Percentiles rank a stretch among this genome's conserved stretches.
Conservation (phyloP, 1,139 yeast species). For the Chernovozyma aurita region DNA sequence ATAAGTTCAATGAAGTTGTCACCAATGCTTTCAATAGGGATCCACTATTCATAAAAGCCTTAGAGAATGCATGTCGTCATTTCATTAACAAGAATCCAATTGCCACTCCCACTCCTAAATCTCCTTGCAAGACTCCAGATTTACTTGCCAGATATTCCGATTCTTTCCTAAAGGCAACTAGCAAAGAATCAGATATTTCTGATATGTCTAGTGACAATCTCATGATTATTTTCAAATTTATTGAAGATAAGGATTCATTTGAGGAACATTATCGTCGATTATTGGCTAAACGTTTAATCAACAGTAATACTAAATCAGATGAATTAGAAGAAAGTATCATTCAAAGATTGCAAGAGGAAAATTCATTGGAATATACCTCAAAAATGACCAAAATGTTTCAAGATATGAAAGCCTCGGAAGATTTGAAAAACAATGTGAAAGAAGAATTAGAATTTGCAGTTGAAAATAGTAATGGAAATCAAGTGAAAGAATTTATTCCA, state of each 20-base stretch:
- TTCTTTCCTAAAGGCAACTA: slow-evolving; percentile 69
- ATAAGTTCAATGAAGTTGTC: slow-evolving; percentile 65
- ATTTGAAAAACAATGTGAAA: slow-evolving; percentile 65
- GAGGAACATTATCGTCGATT: slow-evolving; percentile 89
- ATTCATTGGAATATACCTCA: slow-evolving; percentile 88
- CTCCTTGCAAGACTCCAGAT: slow-evolving; percentile 74
- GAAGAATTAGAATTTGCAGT: slow-evolving; percentile 29
- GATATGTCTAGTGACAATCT: slow-evolving; percentile 82
- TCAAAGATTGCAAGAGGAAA: slow-evolving; percentile 82
- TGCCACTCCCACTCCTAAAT: slow-evolving; percentile 57
- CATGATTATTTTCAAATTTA: slow-evolving; percentile 81
- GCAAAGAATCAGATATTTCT: slow-evolving; percentile 62
- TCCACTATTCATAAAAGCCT: slow-evolving; percentile 76
- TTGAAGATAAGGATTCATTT: slow-evolving; percentile 93
- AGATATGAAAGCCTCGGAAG: slow-evolving; percentile 85
- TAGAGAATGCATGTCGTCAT: slow-evolving; percentile 83
- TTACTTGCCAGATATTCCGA: slow-evolving; percentile 87
- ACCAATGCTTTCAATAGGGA: slow-evolving; percentile 67
- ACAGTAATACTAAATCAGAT: slow-evolving; percentile 77
- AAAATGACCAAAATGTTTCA: slow-evolving; percentile 96
- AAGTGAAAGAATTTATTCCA: slow-evolving; percentile 65
- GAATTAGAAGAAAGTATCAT: slow-evolving; percentile 85
- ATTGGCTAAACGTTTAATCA: slow-evolving; percentile 83
- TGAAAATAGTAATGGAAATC: slow-evolving; percentile 23
- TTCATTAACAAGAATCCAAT: slow-evolving; percentile 81